These are phyloP conservation scores for Phytophthora palmivora DNA, from an alignment of 352 stramenopile species.

Conservation along the genomic window DNA sequence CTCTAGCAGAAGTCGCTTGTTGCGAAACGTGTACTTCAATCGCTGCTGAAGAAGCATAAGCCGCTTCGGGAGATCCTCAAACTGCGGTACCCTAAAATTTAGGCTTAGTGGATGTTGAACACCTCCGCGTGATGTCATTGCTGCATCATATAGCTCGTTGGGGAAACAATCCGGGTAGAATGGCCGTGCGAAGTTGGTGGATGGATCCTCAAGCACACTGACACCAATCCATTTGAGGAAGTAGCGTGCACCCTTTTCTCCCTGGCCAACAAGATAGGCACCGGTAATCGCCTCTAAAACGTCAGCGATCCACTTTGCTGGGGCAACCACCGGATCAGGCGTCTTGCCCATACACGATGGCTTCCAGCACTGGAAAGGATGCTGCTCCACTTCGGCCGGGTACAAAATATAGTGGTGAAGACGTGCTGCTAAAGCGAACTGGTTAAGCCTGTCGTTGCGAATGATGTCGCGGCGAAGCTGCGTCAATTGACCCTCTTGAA, in stretches of 20 bases:
- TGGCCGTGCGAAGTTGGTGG: conserved; percentile 45
- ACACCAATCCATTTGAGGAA: conserved; percentile 85
- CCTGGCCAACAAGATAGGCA: conserved; percentile 75
- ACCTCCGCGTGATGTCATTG: conserved; percentile 30
- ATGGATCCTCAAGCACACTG: conserved; percentile 51
- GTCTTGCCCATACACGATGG: conserved; percentile 89
- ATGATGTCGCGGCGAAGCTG: conserved; percentile 87
- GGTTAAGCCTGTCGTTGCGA: conserved; percentile 82
- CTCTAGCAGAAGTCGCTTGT: conserved; percentile 81
- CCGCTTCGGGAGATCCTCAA: conserved; percentile 60
- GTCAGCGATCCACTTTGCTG: conserved; percentile 88
- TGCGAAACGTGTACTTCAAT: conserved; percentile 84
- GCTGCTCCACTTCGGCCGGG: conserved; percentile 78
- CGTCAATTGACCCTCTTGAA: conserved; percentile 75
- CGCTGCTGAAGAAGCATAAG: conserved; percentile 73
- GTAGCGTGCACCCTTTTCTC: conserved; percentile 74
- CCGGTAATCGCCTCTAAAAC: conserved; percentile 85
- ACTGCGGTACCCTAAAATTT: conserved; percentile 64
- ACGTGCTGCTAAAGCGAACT: conserved; percentile 63
- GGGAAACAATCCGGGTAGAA: conserved; percentile 81
- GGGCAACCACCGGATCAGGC: conserved; percentile 71
- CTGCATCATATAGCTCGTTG: conserved; percentile 59
- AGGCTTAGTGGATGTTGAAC: conserved; percentile 39
- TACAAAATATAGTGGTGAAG: conserved; percentile 87
- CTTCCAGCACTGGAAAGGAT: conserved; percentile 87